Base-by-base conservation (phyloP, 441 rosid genomes). In the Melastoma candidum region DNA sequence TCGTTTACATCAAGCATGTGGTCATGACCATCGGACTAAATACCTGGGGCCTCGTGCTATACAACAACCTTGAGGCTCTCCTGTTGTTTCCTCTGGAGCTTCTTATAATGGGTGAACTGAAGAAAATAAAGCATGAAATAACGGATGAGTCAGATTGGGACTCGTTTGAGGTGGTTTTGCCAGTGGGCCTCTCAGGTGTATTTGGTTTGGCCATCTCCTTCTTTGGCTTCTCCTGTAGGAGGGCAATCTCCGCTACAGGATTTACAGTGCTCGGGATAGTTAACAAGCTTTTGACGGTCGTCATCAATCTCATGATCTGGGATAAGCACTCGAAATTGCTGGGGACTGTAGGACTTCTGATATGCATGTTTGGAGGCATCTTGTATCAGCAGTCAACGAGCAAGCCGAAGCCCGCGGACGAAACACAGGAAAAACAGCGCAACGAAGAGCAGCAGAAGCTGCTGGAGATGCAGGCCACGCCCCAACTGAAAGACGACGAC, bases 261-360 rank as follows among this genome's bases (percentile, higher is more conserved):
- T 92, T 79, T 57, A 92, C 98, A 9, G 97, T 92, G 67, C 95
- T 92, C 45, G 98, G 97, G 1, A 86, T 92, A 10, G 97, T 92
- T 63, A 92, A 88, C 68, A 92, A 92, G 82, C 64, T 88, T 3
- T 55, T 92, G 76, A 92, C 98, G 0, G 95, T 92, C 46, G 82
- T 84, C 68, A 85, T 92, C 55, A 92, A 88, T 71, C 66, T 84
- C 58, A 57, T 82, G 11, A 71, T 88, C 11, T 92, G 98, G 98
- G 98, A 92, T 76, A 88, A 88, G 53, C 98, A 92, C 72, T 85
- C 95, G 2, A 80, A 85, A 44, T 60, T 77, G 45, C 68, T 84
- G 14, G 97, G 98, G 22, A 92, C 97, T 0, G 61, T 82, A n/a
- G 98, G 97, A 26, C 82, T 92, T 49, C 74, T 92, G 80, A 77